Conservation (phyloP, 2,329 filamentous ascomycete species). For the Fusarium sp. region DNA sequence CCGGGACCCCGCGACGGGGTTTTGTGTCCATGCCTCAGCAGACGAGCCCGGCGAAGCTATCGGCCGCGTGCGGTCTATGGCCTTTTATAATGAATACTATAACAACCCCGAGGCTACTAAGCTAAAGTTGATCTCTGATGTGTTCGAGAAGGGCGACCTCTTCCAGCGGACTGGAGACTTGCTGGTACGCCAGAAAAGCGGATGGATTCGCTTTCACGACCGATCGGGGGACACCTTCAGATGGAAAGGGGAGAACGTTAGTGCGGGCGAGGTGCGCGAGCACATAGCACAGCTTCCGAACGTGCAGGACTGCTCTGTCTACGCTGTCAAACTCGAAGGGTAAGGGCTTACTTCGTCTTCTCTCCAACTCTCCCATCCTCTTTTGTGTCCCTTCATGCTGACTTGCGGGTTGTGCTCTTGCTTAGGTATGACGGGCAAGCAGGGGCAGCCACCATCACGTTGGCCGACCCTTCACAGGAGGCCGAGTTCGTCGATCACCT, state of each 20-base stretch:
- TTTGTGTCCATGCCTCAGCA: background rate
- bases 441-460: background rate
- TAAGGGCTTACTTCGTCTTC: background rate
- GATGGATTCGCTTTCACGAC: background rate
- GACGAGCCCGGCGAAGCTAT: background rate
- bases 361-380: background rate
- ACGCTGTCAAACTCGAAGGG: background rate
- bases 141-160: background rate
- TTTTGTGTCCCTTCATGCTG: background rate
- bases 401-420: background rate
- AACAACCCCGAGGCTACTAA: background rate
- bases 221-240: background rate
- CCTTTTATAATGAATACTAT: background rate
- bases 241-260: background rate
- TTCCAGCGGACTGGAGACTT: background rate
- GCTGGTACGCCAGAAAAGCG: background rate
- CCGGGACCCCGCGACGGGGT: background rate
- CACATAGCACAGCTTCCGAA: background rate
- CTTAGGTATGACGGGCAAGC: background rate
- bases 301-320: background rate
- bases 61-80: background rate
- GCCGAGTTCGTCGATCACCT: background rate
- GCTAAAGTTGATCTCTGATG: background rate
- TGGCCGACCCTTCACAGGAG: background rate
- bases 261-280: background rate